Conservation (phyloP, 306 rosid genomes). For the Fragaria nilgerrensis region DNA sequence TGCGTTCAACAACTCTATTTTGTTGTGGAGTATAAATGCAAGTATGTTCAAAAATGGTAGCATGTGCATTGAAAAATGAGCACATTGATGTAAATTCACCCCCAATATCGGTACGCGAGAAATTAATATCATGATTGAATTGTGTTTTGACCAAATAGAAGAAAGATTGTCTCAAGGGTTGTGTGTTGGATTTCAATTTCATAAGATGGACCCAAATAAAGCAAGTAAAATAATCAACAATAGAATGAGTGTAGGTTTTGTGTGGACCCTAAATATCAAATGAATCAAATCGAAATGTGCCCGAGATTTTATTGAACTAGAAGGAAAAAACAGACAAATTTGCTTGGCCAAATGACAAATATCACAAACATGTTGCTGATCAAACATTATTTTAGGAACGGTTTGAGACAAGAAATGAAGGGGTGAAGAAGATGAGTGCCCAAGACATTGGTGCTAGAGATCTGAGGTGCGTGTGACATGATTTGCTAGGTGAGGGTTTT, state of each 20-base stretch:
- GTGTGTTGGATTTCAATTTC: neutral
- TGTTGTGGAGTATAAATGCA: neutral
- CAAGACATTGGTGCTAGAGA: slow-evolving; percentile 6
- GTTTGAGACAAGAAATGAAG: neutral
- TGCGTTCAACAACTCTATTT: neutral
- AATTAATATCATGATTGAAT: neutral
- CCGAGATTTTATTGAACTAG: no score
- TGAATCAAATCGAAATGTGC: no score
- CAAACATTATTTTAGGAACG: neutral
- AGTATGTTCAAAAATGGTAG: neutral
- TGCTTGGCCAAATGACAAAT: slow-evolving; percentile 4
- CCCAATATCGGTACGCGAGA: neutral
- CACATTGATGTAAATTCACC: neutral
- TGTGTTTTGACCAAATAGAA: neutral
- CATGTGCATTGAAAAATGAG: neutral
- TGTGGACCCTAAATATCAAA: neutral
- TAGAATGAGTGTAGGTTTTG: neutral
- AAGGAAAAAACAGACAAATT: neutral
- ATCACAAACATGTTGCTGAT: neutral
- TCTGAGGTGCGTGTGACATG: neutral
- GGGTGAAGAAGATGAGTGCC: neutral
- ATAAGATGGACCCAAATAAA: no score
- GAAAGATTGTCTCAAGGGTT: neutral
- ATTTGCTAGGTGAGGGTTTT: neutral
- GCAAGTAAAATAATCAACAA: neutral